Evolutionary conservation across 116 monocot species (phyloP).

Genomic region (Cymodocea nodosa): DNA sequence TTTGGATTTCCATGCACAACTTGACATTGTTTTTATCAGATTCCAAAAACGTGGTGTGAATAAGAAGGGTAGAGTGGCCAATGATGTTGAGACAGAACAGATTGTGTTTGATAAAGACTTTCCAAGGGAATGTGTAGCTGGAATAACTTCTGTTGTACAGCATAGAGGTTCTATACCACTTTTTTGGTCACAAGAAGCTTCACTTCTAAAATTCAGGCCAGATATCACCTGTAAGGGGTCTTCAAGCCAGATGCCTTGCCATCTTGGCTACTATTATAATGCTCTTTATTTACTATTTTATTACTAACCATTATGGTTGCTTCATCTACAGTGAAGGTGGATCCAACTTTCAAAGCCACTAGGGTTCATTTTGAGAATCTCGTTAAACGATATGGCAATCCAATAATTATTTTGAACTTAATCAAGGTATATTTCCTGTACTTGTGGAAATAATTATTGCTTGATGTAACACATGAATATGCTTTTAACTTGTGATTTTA

Average conservation of each 20-base stretch:
- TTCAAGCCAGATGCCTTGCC: background rate
- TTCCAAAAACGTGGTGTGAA: conserved; percentile 83
- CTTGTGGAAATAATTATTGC: background rate
- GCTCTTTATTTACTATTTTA: background rate
- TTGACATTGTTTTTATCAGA: conserved; percentile 19
- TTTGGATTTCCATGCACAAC: background rate
- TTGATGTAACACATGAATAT: background rate
- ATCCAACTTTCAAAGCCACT: conserved; percentile 66
- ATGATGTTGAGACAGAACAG: conserved; percentile 93
- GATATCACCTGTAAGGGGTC: conserved; percentile 67
- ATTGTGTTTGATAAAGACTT: conserved; percentile 49
- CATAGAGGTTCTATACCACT: conserved; percentile 89
- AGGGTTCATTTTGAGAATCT: conserved; percentile 81
- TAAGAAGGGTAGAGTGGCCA: conserved; percentile 79
- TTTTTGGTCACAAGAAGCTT: conserved; percentile 87
- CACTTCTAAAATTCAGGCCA: conserved; percentile 63
- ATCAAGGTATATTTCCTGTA: conserved; percentile 47
- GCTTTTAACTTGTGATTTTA: background rate
- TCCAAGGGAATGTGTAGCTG: conserved; percentile 25
- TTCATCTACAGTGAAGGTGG: conserved; percentile 57
- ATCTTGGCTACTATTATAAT: background rate
- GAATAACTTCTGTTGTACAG: conserved; percentile 70
- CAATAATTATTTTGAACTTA: conserved; percentile 77
- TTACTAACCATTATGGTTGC: background rate
- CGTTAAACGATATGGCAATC: conserved; percentile 72